Evolutionary conservation across 2,329 filamentous ascomycete genomes (phyloP), one percentile per base, ranked within the genome.

Genomic region (Fusarium devonianum): DNA sequence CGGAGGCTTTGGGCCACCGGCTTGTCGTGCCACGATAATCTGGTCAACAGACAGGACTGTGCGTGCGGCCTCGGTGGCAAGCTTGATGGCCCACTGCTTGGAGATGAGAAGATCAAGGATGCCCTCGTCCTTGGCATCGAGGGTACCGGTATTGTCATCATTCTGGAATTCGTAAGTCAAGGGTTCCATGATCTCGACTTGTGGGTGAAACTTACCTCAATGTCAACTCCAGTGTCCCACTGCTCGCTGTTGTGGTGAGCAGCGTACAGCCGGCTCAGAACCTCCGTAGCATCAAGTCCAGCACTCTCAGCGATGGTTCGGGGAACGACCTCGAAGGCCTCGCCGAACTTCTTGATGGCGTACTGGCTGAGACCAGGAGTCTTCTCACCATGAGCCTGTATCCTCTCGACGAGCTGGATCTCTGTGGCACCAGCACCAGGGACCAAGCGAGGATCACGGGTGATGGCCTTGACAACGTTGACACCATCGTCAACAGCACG

Each of bases 381-480:
- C 78, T 89, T 93, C 73, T 97, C 94, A 29, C 89, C 94, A 53
- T 92, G 88, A 16, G 89, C 87, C 67, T 90, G 89, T 79, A 99
- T 89, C 68, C 92, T 86, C 79, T 96, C 92, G 41, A 96, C 88
- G 52, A 99, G 84, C 76, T 97, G 90, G 72, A 95, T 87, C 75
- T 99, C 94, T 56, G 93, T 91, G 36, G 94, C 93, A 66, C 94
- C 95, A 21, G 94, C 94, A 60, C 94, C 94, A 26, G 94, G 92
- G 1, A 99, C 92, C 49, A 99, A 81, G 58, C 92, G 84, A 6
- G 93, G 79, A 70, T 99, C 95, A 71, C 90, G 90, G 55, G 94
- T 97, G 71, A 99, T 95, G 60, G 94, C 94, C 79, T 99, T 99
- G 73, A 99, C 89, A 41, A 96, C 95, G 69, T 97, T 99, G 72